Conservation (phyloP, 345 rosid genomes). For the Brassica nigra region DNA sequence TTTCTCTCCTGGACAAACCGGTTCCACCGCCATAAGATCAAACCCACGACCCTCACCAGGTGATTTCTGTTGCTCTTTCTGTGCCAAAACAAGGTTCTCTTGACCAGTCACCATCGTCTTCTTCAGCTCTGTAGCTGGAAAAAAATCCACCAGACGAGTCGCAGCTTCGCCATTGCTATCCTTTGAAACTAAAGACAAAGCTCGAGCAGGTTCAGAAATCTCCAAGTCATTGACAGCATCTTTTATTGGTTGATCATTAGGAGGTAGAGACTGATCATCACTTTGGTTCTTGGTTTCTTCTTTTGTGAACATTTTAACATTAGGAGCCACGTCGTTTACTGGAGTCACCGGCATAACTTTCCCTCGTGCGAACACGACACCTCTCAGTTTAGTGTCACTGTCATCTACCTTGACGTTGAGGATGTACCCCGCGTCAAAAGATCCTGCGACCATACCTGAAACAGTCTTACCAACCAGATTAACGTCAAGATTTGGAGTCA, state of each 20-base stretch:
- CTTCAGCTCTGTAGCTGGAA: constrained; percentile 29
- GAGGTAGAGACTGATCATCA: constrained; percentile 2
- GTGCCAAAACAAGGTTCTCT: constrained; percentile 22
- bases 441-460: constrained; percentile 63
- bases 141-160: constrained; percentile 33
- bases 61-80: constrained; percentile 29
- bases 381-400: constrained; percentile 36
- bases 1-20: constrained; percentile 30
- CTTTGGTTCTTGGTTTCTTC: constrained; percentile 46
- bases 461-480: constrained; percentile 56
- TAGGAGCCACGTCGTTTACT: constrained; percentile 70
- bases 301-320: constrained; percentile 53
- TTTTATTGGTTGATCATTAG: constrained; percentile 33
- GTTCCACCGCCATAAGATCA: constrained; percentile 23
- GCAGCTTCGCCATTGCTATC: constrained; percentile 17
- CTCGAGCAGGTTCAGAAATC: constrained; percentile 35
- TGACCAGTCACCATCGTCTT: constrained; percentile 17
- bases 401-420: constrained; percentile 58
- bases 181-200: constrained; percentile 28
- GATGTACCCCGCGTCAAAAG: constrained; percentile 71
- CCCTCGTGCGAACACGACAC: constrained; percentile 35
- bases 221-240: constrained; percentile 18
- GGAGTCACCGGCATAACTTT: constrained; percentile 51
- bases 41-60: constrained; percentile 36
- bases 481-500: background rate